Evolutionary conservation across 768 basidiomycete genomes (phyloP).

Genomic region (Amanita molliuscula): DNA sequence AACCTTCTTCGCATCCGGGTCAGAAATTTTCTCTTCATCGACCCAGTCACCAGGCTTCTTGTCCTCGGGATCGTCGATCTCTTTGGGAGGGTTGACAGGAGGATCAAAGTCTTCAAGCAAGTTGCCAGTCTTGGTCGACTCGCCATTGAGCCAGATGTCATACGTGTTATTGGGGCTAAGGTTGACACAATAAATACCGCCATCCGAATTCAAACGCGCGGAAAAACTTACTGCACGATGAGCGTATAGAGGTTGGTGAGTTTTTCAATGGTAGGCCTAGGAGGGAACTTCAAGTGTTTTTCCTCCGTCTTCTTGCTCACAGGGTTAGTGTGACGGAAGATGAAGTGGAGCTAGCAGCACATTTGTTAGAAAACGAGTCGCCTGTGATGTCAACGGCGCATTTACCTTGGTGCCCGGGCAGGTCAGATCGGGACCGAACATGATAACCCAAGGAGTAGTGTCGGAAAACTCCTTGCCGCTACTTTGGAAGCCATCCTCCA

Average conservation of each 20-base stretch:
- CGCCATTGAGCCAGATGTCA: conserved; percentile 84
- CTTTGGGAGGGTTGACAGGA: conserved; percentile 82
- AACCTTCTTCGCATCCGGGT: conserved; percentile 78
- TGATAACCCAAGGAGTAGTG: conserved; percentile 89
- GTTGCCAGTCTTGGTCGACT: conserved; percentile 66
- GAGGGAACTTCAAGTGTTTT: conserved; percentile 84
- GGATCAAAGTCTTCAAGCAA: conserved; percentile 93
- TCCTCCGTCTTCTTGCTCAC: conserved; percentile 90
- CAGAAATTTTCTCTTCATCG: conserved; percentile 76
- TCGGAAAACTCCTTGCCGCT: conserved; percentile 90
- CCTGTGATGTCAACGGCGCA: not conserved
- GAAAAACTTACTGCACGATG: conserved; percentile 64
- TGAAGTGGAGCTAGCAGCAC: conserved; percentile 77
- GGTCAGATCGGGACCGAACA: conserved; percentile 96
- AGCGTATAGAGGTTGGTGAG: conserved; percentile 92
- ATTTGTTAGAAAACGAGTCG: not conserved
- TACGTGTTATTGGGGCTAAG: conserved; percentile 87
- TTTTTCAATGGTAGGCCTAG: conserved; percentile 82
- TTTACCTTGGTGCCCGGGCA: conserved; percentile 84
- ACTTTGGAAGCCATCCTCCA: conserved; percentile 90
- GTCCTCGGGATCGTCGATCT: conserved; percentile 92
- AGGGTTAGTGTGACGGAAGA: conserved; percentile 97
- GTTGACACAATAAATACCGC: not conserved
- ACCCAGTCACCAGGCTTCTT: conserved; percentile 91
- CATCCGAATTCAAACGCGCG: conserved; percentile 2